These are phyloP conservation scores for Xylaria sp. DNA, from an alignment of 2,329 filamentous ascomycete genomes.

Conservation along the genomic window DNA sequence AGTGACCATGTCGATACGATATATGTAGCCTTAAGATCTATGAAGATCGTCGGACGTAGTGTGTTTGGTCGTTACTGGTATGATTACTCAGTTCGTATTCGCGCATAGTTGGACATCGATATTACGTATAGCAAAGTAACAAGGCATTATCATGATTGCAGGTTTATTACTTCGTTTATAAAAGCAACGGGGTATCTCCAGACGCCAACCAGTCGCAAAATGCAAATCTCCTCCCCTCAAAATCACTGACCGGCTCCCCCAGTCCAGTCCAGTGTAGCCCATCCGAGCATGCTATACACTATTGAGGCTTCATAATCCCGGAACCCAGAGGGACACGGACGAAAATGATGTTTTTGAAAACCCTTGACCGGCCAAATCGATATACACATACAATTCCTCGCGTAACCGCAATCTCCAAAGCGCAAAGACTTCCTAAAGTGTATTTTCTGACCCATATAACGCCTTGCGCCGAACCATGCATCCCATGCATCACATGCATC, in stretches of 20 bases:
- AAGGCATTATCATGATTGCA: no score
- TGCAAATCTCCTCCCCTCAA: neutral
- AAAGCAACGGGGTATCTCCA: slow-evolving; percentile 22
- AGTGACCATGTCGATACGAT: neutral
- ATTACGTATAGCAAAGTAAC: no score
- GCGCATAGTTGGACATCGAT: no score
- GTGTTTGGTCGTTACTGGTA: neutral
- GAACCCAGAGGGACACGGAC: neutral
- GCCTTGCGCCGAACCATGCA: slow-evolving; percentile 1
- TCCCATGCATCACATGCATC: no score
- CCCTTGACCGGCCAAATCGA: no score
- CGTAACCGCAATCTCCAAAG: no score
- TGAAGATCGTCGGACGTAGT: neutral
- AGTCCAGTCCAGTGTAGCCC: neutral
- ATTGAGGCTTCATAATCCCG: no score
- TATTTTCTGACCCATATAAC: no score
- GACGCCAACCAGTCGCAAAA: slow-evolving; percentile 3
- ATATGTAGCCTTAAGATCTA: no score
- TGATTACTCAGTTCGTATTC: no score
- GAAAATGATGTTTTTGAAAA: neutral
- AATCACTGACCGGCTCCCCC: neutral
- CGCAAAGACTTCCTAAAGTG: no score
- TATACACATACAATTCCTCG: no score
- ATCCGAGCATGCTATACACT: neutral
- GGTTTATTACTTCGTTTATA: neutral